Base-by-base conservation (phyloP, 768 basidiomycete genomes). In the Xerocomellus dryophilus region DNA sequence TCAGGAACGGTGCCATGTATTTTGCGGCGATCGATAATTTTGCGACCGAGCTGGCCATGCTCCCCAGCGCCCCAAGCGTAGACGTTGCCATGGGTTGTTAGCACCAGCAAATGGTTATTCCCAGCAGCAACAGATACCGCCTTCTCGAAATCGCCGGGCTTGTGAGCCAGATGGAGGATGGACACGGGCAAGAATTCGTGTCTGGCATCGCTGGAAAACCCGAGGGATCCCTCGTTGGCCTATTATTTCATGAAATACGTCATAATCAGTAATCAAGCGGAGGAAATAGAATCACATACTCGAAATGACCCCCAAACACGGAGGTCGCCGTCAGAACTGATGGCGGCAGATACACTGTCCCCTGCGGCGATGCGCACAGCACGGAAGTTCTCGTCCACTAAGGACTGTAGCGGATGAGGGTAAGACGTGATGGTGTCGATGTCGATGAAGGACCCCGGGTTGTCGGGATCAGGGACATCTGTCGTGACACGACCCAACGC, bases 41-140 rank as follows among this genome's bases (percentile, higher is more conserved):
- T 90, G 51, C 95, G 85, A 43, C 96, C 96, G 31, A 98, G 84
- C 61, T 96, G 93, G 47, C 86, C 83, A 64, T 94, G 87, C 67
- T 96, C 90, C 44, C 92, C 91, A 38, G 90, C 88, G 10, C 96
- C 96, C 83, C 91, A 91, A 5, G 90, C 84, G 64, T 88, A 92
- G 50, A 98, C 82, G 61, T 84, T 82, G 9, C 96, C 96, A 51
- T 88, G 86, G 0, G 87, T 88, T 5, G 93, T 96, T 35, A 98
- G 77, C 11, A 93, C 89, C 51, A 98, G 74, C 23, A 97, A 78
- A 68, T 98, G 96, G 63, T 98, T 94, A 68, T 82, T 81, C 20
- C 96, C 96, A 29, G 88, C 84, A 4, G 82, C 88, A 50, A 94
- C 80, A 15, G 86, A 77, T 10, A 84, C 81, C 32, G 90, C 86